phyloP scores from a whole-genome alignment of 179 eudicot species.

The Carnegiea gigantea region DNA sequence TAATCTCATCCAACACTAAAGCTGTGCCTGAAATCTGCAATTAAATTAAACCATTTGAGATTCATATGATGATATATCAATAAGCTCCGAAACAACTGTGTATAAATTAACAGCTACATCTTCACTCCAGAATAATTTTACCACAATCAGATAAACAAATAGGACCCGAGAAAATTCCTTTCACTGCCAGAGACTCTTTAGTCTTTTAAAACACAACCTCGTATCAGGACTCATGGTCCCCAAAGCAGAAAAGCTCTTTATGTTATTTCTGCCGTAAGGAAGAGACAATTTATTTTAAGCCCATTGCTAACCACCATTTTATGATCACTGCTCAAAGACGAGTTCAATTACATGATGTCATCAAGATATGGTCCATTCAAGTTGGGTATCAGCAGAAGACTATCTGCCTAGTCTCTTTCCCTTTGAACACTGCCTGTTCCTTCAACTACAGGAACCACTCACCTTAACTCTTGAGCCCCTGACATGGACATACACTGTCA shows the following conservation, averaged over 20 bases:
- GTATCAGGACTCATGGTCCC: conserved; percentile 28
- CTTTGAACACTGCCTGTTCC: neutral
- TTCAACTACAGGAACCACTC: neutral
- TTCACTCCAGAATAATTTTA: neutral
- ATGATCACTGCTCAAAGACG: conserved; percentile 19
- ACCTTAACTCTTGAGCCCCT: neutral
- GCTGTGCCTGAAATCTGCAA: conserved; percentile 95
- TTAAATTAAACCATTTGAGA: neutral
- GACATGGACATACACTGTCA: conserved; percentile 22
- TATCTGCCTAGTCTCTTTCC: conserved; percentile 4
- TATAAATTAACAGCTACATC: neutral
- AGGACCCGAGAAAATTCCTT: neutral
- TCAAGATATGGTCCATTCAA: conserved; percentile 16
- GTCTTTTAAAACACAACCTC: neutral
- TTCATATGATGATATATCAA: neutral
- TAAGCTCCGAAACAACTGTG: neutral
- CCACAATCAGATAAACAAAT: neutral
- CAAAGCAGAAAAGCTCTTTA: conserved; percentile 4
- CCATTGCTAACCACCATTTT: conserved; percentile 20
- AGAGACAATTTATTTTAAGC: conserved; percentile 12
- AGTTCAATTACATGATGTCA: conserved; percentile 16
- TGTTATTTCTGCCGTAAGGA: conserved; percentile 23
- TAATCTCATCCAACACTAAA: conserved; percentile 92
- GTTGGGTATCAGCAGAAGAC: conserved; percentile 15
- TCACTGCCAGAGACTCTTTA: neutral